Evolutionary conservation across 768 basidiomycete species (phyloP).

Genomic region (Suillus occidentalis): DNA sequence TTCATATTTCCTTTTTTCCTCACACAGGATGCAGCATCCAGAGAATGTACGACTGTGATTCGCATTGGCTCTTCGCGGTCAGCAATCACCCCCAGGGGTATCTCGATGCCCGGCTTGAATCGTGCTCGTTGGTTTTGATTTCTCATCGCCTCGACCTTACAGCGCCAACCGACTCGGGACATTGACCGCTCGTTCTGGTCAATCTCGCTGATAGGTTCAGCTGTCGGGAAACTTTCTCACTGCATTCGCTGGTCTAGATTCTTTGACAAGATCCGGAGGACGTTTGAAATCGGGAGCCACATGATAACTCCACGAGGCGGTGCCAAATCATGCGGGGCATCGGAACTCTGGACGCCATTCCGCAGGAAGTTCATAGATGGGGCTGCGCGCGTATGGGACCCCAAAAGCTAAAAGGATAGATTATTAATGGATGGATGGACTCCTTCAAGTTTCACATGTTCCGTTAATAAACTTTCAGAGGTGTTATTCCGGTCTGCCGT

Average conservation of each 20-base stretch:
- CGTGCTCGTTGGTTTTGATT: constrained; percentile 14
- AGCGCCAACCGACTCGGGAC: constrained; percentile 40
- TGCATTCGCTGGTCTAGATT: constrained; percentile 32
- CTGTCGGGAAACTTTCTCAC: constrained; percentile 35
- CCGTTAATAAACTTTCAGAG: constrained; percentile 14
- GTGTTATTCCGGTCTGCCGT: constrained; percentile 31
- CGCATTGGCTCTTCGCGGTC: not conserved
- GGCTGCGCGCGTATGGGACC: not conserved
- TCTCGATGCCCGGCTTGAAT: constrained; percentile 11
- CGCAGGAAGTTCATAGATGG: not conserved
- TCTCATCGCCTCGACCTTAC: not conserved
- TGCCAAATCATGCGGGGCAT: not conserved
- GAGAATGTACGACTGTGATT: not conserved
- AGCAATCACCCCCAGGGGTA: not conserved
- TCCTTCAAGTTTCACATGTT: constrained; percentile 10
- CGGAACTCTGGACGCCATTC: not conserved
- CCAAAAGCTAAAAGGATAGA: not conserved
- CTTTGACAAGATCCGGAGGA: constrained; percentile 46
- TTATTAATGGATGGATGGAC: not conserved
- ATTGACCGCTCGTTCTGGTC: constrained; percentile 45
- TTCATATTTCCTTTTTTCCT: not conserved
- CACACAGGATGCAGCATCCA: not conserved
- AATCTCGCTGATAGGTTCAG: constrained; percentile 46
- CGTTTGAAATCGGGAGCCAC: not conserved
- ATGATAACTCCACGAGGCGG: not conserved